Evolutionary conservation across 768 basidiomycete genomes (phyloP).

Genomic region (Agaricus sinodeliciosus): DNA sequence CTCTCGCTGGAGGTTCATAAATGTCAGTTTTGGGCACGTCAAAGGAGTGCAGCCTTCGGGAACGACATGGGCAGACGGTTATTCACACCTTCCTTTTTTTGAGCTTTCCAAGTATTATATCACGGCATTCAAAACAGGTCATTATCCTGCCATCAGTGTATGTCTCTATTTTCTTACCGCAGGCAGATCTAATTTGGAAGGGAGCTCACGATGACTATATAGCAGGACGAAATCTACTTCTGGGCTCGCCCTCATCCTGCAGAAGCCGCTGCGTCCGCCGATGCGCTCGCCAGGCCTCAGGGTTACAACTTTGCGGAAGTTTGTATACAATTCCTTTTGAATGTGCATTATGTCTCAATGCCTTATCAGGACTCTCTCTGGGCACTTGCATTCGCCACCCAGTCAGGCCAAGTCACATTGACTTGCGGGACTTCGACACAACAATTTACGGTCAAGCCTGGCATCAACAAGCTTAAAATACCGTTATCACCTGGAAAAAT

Average conservation of each 20-base stretch:
- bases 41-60: constrained; percentile 40
- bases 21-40: constrained; percentile 47
- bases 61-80: constrained; percentile 36
- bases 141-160: constrained; percentile 50
- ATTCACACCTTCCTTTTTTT: constrained; percentile 49
- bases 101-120: constrained; percentile 62
- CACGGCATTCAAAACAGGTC: constrained; percentile 60
- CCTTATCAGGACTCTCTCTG: constrained; percentile 49
- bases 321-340: background rate
- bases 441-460: constrained; percentile 37
- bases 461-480: constrained; percentile 58
- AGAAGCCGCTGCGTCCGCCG: constrained; percentile 34
- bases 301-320: constrained; percentile 49
- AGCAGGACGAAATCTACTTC: constrained; percentile 44
- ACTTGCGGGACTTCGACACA: constrained; percentile 32
- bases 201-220: background rate
- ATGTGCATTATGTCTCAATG: background rate
- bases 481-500: constrained; percentile 50
- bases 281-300: constrained; percentile 38
- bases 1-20: background rate
- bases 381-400: constrained; percentile 56
- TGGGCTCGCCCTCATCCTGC: constrained; percentile 65
- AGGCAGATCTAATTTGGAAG: background rate
- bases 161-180: constrained; percentile 24
- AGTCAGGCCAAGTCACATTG: constrained; percentile 46